These are phyloP conservation scores for Orbilia brochopaga DNA, from an alignment of 2,329 filamentous ascomycete genomes.

Conservation along the genomic window DNA sequence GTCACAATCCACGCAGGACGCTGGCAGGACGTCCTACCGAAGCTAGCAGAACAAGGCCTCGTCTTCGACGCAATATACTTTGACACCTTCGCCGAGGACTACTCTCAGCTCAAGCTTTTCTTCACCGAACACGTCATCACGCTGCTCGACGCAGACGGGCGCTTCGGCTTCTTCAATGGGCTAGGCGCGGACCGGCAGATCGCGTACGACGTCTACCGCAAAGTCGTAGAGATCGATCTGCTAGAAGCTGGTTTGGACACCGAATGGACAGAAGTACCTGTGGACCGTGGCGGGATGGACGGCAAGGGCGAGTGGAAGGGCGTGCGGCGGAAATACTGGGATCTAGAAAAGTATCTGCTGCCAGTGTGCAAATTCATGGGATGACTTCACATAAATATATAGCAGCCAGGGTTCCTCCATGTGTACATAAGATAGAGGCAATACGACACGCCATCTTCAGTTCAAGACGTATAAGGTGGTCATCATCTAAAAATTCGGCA, in stretches of 20 bases:
- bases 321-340: slow-evolving; percentile 88
- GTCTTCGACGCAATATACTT: slow-evolving; percentile 92
- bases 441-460: no score
- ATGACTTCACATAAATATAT: slow-evolving; percentile 57
- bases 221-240: slow-evolving; percentile 88
- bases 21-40: slow-evolving; percentile 81
- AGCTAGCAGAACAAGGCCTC: slow-evolving; percentile 70
- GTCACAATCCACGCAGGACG: slow-evolving; percentile 70
- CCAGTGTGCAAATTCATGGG: slow-evolving; percentile 77
- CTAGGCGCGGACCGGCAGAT: slow-evolving; percentile 89
- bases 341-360: slow-evolving; percentile 75
- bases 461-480: background rate
- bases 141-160: slow-evolving; percentile 73
- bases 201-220: slow-evolving; percentile 95
- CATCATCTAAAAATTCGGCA: background rate
- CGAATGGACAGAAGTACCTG: slow-evolving; percentile 78
- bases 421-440: no score
- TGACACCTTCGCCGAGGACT: slow-evolving; percentile 96
- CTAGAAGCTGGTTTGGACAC: slow-evolving; percentile 88
- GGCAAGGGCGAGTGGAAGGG: slow-evolving; percentile 76
- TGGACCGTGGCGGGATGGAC: slow-evolving; percentile 67
- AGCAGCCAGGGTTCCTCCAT: background rate
- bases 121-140: slow-evolving; percentile 86
- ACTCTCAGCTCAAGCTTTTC: slow-evolving; percentile 80
- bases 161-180: slow-evolving; percentile 88